These are phyloP conservation scores for Zasmidium angulare DNA, from an alignment of 2,329 filamentous ascomycete genomes.

Conservation along the genomic window DNA sequence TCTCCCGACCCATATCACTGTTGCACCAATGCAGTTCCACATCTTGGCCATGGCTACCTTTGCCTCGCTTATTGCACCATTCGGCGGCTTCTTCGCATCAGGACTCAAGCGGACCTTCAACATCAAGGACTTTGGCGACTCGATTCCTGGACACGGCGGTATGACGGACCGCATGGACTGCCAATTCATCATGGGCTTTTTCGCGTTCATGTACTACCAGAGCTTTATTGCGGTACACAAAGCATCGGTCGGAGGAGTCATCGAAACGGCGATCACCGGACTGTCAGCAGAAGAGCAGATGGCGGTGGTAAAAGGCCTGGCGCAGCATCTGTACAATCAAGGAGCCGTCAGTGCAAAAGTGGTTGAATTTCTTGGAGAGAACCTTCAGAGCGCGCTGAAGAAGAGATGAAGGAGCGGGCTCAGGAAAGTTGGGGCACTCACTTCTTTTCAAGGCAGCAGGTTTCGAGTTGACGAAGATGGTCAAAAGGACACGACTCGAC, in stretches of 20 bases:
- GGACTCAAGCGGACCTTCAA: constrained; percentile 98
- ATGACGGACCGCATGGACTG: constrained; percentile 99
- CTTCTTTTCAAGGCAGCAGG: not conserved
- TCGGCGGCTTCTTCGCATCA: constrained; percentile 97
- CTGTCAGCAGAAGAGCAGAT: constrained; percentile 84
- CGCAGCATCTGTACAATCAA: constrained; percentile 65
- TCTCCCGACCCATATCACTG: constrained; percentile 67
- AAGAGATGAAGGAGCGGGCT: constrained; percentile 8
- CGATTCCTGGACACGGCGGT: constrained; percentile 93
- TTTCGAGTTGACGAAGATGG: not conserved
- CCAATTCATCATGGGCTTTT: constrained; percentile 99
- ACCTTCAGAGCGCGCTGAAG: constrained; percentile 22
- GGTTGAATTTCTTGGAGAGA: constrained; percentile 34
- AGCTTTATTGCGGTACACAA: constrained; percentile 88
- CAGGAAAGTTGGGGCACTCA: not conserved
- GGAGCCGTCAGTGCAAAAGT: constrained; percentile 58
- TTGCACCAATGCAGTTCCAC: constrained; percentile 91
- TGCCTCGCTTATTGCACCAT: constrained; percentile 92
- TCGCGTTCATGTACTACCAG: constrained; percentile 97
- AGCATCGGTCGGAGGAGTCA: constrained; percentile 78
- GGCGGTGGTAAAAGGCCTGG: constrained; percentile 66
- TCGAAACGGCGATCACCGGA: constrained; percentile 90
- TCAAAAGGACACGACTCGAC: not conserved
- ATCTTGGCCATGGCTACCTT: constrained; percentile 88
- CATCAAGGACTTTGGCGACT: constrained; percentile 99